Evolutionary conservation across 129 eudicot species (phyloP).

Genomic region (Dittrichia graveolens): DNA sequence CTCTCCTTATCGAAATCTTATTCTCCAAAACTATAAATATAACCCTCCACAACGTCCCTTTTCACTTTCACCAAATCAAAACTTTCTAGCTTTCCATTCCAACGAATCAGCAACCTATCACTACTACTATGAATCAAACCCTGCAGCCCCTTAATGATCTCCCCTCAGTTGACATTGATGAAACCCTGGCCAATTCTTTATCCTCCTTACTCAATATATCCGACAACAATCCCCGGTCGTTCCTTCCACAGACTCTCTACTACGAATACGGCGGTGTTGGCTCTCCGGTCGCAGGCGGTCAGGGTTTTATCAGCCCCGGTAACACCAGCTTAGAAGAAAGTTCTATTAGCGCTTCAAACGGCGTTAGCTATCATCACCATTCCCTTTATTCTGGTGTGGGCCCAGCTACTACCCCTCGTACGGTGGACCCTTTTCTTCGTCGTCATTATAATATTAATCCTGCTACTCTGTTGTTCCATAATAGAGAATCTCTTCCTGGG

Average conservation of each 20-base stretch:
- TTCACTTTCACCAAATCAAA: too few relatives aligned
- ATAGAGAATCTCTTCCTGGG: constrained; percentile 9
- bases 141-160: constrained; percentile 5
- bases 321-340: not conserved
- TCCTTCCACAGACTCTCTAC: constrained; percentile 10
- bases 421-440: constrained; percentile 41
- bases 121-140: too few relatives aligned
- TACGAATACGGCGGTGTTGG: constrained; percentile 9
- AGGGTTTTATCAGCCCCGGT: constrained; percentile 23
- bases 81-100: too few relatives aligned
- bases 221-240: not conserved
- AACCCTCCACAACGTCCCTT: too few relatives aligned
- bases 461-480: not conserved
- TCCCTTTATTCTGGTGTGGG: constrained; percentile 41
- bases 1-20: too few relatives aligned
- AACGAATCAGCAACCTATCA: too few relatives aligned
- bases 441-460: not conserved
- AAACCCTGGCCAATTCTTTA: constrained; percentile 9
- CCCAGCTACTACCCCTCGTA: constrained; percentile 6
- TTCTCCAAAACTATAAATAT: too few relatives aligned
- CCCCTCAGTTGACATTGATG: constrained; percentile 34
- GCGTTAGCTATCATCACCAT: constrained; percentile 7
- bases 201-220: constrained; percentile 25
- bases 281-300: constrained; percentile 4
- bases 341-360: constrained; percentile 22